phyloP scores from a whole-genome alignment of 169 alveolate genomes.

The Plasmodium adleri region DNA sequence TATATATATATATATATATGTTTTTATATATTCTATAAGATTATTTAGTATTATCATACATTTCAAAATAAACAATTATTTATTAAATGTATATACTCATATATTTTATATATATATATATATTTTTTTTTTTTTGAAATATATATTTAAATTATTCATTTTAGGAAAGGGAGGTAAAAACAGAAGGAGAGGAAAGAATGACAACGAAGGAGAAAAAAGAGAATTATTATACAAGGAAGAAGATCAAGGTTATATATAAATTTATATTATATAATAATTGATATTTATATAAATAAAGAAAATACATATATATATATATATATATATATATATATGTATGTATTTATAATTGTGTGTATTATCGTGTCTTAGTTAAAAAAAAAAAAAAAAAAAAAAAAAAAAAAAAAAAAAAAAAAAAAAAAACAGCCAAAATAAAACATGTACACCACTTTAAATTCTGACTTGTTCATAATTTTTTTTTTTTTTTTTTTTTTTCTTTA shows the following conservation, averaged over 20 bases:
- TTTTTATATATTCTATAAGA: conserved; percentile 1
- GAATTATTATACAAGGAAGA: conserved; percentile 97
- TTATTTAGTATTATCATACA: too few species aligned
- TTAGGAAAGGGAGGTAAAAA: conserved; percentile 98
- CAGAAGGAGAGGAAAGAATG: conserved; percentile 97
- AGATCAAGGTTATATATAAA: conserved; percentile 90
- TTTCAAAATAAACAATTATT: too few species aligned
- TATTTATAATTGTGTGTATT: not conserved
- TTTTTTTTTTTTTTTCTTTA: conserved; percentile 36
- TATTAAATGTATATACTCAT: too few species aligned
- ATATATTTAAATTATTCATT: conserved; percentile 7
- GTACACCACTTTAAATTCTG: not conserved
- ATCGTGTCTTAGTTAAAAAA: too few species aligned
- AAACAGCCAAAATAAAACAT: not conserved
- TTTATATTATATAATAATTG: not conserved
- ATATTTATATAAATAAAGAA: not conserved
- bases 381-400: too few species aligned
- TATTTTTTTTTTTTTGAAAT: conserved; percentile 29
- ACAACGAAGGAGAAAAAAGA: conserved; percentile 94
- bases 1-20: not conserved
- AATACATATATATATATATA: not conserved
- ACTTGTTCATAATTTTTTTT: not conserved
- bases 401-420: too few species aligned
- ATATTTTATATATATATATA: not conserved
- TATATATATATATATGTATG: not conserved